Evolutionary conservation across 306 rosid species (phyloP), one percentile per base, ranked within the genome.

Genomic region (Oemleria cerasiformis): DNA sequence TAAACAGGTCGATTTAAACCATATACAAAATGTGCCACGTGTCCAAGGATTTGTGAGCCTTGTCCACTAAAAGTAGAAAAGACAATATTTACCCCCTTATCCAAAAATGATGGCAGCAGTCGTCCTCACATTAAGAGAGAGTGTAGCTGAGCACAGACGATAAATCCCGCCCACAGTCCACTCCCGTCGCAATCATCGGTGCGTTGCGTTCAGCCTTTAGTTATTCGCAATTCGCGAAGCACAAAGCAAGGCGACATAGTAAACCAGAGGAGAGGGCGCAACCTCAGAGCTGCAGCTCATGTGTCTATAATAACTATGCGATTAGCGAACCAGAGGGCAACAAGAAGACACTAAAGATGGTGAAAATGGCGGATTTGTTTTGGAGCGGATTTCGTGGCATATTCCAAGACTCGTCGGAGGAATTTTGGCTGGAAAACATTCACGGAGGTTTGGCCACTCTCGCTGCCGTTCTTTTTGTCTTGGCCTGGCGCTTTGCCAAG

Each of bases 391-490:
- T 30, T 39, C 64, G 7, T 7, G 49, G 63, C 49, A 15, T 21
- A 9, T 34, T 45, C 40, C 47, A 40, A 11, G 78, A 51, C 6
- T 65, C 82, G 6, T 72, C 81, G 20, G 80, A 64, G 65, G 83
- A 71, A 36, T 68, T 83, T 66, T 79, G 83, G 75, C 70, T 83
- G 73, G 81, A 79, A 74, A 82, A 69, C 79, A 43, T 73, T 51
- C 71, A 73, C 59, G 88, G 90, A 19, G 84, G 88, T 20, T 87
- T 88, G 81, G 88, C 82, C 50, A 86, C 87, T 30, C 70, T 79
- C 38, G 6, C 80, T 15, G 87, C 78, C 71, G 48, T 86, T 43
- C 15, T 85, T 41, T 30, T 88, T 62, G 44, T 88, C 54, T 69
- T 86, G 54, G 47, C 82, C 68, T 84, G 84, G 83, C 87, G 73